A percentile compares a stretch with the other conserved stretches of the same genome.
Evolutionary conservation across 2,329 filamentous ascomycete genomes (phyloP).

Genomic region (Sporothrix curviconia): DNA sequence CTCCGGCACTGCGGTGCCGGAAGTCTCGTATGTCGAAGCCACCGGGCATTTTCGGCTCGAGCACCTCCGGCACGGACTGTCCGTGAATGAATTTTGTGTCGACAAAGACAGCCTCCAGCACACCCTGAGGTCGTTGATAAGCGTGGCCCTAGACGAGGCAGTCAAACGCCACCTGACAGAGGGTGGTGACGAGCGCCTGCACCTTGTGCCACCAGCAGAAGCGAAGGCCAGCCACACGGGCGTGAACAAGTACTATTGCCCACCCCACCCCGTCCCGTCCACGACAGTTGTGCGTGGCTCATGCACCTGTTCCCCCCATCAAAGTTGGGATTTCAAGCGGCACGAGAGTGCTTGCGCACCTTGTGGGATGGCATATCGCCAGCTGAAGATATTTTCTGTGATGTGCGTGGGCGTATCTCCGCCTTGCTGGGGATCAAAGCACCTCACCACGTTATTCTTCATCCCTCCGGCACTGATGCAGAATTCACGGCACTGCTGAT

Average conservation of each 20-base stretch:
- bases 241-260: slow-evolving; percentile 11
- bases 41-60: slow-evolving; percentile 1
- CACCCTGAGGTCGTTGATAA: not conserved
- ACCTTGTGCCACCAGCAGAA: not conserved
- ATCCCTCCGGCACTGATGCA: slow-evolving; percentile 12
- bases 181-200: slow-evolving; percentile 12
- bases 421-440: not conserved
- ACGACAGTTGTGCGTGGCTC: slow-evolving; percentile 5
- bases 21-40: slow-evolving; percentile 6
- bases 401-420: slow-evolving; percentile 1
- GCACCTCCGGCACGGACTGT: not conserved
- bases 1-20: not conserved
- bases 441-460: slow-evolving; percentile 7
- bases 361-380: not conserved
- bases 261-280: not conserved
- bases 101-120: not conserved
- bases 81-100: not conserved
- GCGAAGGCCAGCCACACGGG: not conserved
- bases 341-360: not conserved
- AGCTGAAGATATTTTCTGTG: not conserved
- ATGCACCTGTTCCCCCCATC: slow-evolving; percentile 15
- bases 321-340: slow-evolving; percentile 1
- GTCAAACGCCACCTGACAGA: slow-evolving; percentile 11
- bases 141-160: slow-evolving; percentile 6
- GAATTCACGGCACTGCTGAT: slow-evolving; percentile 12